Base-by-base conservation (phyloP, 495 filamentous ascomycete genomes). In the Hyaloscypha variabilis region DNA sequence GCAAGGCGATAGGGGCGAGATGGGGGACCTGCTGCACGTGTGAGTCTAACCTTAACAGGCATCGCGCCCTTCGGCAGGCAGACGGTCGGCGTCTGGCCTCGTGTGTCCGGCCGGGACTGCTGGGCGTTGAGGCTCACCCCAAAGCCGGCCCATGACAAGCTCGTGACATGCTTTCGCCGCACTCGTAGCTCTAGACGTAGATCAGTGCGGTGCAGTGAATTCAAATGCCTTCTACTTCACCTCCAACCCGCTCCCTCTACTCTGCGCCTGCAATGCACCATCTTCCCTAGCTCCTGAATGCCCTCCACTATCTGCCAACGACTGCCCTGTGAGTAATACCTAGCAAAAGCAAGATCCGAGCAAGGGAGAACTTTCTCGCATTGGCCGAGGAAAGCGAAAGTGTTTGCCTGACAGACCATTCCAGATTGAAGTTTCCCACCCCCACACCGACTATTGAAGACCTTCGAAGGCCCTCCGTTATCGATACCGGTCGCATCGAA, bases 321-420 rank as follows among this genome's bases (percentile, higher is more conserved):
- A 8, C 8, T 54, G 24, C 51, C 2, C 10, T 17, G 39, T 46
- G 39, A 46, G 39, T 46, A 46, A 46, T 46, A 17, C 39, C 39
- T 17, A 29, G 26, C 51, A 54, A 54, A 54, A 54, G 51, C 39
- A 46, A 46, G 8, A 3, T 14, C 39, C 6, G 39, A 17, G 39
- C 39, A 46, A 4, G 39, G 39, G 39, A 46, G 39, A 14, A 46
- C 39, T 17, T 46, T 46, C 11, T 54, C 29, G 60, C 55, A 53
- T 53, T 53, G 60, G 50, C 25, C 52, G 21, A 24, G 21, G 51
- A 29, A 29, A 14, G 26, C 62, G n/a, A 58, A 52, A 63, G 42
- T 56, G 66, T 64, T 64, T 63, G 61, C 60, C 66, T 68, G 30
- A 58, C 66, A 55, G 61, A 64, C 66, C 2, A 26, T 53, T 26